Evolutionary conservation across 352 stramenopile genomes (phyloP).

Genomic region (Albugo candida): DNA sequence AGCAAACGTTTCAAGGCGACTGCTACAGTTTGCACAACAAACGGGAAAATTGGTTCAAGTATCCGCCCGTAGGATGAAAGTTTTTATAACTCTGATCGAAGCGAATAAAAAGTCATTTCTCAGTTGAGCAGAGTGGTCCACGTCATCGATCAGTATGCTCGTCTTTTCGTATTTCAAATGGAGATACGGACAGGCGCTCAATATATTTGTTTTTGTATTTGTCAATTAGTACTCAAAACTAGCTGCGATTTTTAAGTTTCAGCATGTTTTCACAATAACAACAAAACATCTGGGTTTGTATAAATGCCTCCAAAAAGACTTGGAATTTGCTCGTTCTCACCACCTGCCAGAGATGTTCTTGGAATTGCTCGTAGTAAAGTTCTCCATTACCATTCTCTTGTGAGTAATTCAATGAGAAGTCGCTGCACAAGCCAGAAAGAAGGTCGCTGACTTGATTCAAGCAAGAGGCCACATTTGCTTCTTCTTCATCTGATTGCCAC

Average conservation of each 20-base stretch:
- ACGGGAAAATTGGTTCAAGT: too few species aligned
- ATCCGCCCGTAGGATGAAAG: too few species aligned
- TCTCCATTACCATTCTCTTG: constrained; percentile 11
- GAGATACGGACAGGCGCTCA: too few species aligned
- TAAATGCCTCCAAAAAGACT: constrained; percentile 62
- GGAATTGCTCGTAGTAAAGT: constrained; percentile 52
- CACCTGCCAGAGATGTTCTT: constrained; percentile 51
- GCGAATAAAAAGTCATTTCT: too few species aligned
- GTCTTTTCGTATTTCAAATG: too few species aligned
- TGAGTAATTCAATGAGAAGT: constrained; percentile 18
- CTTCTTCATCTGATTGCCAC: constrained; percentile 24
- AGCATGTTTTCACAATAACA: constrained; percentile 68
- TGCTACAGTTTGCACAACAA: too few species aligned
- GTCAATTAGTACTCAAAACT: not conserved
- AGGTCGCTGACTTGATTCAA: constrained; percentile 59
- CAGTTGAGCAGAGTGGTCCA: too few species aligned
- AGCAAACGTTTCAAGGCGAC: too few species aligned
- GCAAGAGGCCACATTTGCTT: constrained; percentile 52
- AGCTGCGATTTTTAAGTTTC: constrained; percentile 12
- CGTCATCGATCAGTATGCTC: too few species aligned
- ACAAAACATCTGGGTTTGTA: constrained; percentile 72
- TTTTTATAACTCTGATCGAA: too few species aligned
- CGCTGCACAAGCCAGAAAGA: constrained; percentile 38
- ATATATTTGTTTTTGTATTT: too few species aligned
- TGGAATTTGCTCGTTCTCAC: constrained; percentile 49